Percentiles rank a stretch among this genome's conserved stretches.
Evolutionary conservation across 2,329 filamentous ascomycete species (phyloP).

Genomic region (Juglanconis sp.): DNA sequence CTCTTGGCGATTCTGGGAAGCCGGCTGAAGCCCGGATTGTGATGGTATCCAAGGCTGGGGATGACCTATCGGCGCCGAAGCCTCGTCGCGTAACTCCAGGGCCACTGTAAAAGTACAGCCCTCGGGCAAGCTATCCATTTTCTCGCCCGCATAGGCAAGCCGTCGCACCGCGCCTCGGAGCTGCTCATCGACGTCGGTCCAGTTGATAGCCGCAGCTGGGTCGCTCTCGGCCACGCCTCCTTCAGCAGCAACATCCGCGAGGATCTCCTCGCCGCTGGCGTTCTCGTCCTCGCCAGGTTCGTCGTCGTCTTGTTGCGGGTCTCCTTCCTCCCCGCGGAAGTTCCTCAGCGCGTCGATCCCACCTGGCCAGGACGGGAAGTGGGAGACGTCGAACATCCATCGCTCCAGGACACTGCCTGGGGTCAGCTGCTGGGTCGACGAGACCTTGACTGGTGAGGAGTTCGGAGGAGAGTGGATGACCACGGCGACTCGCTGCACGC

Average conservation of each 20-base stretch:
- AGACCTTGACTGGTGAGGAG: conserved; percentile 19
- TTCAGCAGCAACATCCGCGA: conserved; percentile 3
- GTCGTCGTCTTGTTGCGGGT: conserved; percentile 21
- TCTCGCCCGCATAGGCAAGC: conserved; percentile 58
- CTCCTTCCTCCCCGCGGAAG: conserved; percentile 23
- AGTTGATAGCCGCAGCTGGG: conserved; percentile 36
- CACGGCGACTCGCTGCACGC: conserved; percentile 45
- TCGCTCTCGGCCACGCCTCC: conserved; percentile 13
- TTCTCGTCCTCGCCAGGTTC: conserved; percentile 18
- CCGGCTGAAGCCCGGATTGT: conserved; percentile 42
- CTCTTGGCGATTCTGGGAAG: conserved; percentile 29
- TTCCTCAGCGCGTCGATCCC: conserved; percentile 29
- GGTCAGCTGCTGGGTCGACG: conserved; percentile 17
- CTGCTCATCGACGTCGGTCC: conserved; percentile 67
- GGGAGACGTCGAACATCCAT: conserved; percentile 57
- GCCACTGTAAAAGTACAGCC: conserved; percentile 74
- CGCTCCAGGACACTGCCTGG: conserved; percentile 50
- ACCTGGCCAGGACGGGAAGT: conserved; percentile 46
- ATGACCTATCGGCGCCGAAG: conserved; percentile 55
- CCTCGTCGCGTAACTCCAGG: conserved; percentile 65
- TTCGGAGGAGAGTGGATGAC: conserved; percentile 39
- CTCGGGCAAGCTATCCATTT: conserved; percentile 54
- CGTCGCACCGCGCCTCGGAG: conserved; percentile 65
- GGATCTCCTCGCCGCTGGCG: conserved; percentile 11
- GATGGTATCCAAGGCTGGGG: conserved; percentile 61